Evolutionary conservation across 495 filamentous ascomycete genomes (phyloP), one percentile per base, ranked within the genome.

Genomic region (Aspergillus olivimuriae): DNA sequence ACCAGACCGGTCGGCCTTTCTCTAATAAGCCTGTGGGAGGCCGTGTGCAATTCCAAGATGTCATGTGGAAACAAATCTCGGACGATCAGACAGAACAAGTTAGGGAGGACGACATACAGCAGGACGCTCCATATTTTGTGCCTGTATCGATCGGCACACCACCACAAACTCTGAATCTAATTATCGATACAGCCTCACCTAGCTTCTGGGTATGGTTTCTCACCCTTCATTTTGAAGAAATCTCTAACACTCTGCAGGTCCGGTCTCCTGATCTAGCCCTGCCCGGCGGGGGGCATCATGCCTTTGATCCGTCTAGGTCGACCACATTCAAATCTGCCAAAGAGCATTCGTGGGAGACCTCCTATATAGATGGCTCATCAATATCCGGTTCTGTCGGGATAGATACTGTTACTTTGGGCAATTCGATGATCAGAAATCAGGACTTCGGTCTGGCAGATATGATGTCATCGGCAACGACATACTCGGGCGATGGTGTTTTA

Each of bases 131-230:
- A 68, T 88, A 87, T 51, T 72, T 89, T 24, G 83, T 77, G 38
- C 66, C 75, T 39, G 75, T 89, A 32, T 46, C 56, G 4, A 82
- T 89, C 51, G 86, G 86, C 21, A 84, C 78, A 1, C 83, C 84
- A 8, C 65, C 69, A 2, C 84, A 89, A 69, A 80, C 62, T 30
- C 39, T 87, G 43, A 74, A 66, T 37, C 56, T 89, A 36, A 81
- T 88, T 56, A 87, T 89, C 50, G 85, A 91, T 61, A 87, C 85
- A 21, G 86, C 83, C 9, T 86, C 82, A 34, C 71, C 81, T 5
- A 85, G 89, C 72, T 70, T 88, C 30, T 91, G 84, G 86, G 84
- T 90, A 71, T 46, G 73, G 53, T 1, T 8, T 3, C 15, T 17
- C 18, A 32, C 37, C 30, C 6, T 22, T 21, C 21, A 6, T 19